A percentile compares a stretch with the other conserved stretches of the same genome.
Evolutionary conservation across 2,329 filamentous ascomycete genomes (phyloP).

Genomic region (Ophiostoma quercus): DNA sequence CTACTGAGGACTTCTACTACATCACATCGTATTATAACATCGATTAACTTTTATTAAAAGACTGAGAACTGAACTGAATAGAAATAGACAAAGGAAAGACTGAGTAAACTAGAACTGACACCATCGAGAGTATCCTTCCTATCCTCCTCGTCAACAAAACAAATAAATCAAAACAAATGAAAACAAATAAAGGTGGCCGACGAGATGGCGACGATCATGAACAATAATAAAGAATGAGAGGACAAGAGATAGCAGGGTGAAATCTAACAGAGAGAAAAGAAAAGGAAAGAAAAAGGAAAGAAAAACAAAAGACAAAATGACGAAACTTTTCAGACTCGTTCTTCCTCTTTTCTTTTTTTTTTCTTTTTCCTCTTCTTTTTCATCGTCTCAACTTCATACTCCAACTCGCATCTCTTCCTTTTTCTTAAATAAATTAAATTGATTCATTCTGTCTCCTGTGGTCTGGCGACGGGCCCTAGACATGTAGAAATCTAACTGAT

Average conservation of each 20-base stretch:
- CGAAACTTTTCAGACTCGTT: background rate
- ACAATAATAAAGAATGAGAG: background rate
- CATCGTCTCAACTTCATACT: background rate
- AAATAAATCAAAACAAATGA: background rate
- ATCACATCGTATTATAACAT: background rate
- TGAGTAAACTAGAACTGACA: background rate
- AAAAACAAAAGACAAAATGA: background rate
- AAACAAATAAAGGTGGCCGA: background rate
- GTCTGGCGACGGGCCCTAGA: slow-evolving; percentile 7
- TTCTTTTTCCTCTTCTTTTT: background rate
- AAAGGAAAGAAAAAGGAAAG: background rate
- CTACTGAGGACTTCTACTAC: background rate
- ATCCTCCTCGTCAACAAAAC: background rate
- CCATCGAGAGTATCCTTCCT: background rate
- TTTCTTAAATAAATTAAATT: background rate
- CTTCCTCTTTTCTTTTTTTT: background rate
- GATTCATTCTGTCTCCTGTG: slow-evolving; percentile 7
- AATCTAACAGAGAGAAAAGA: background rate
- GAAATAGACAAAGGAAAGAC: slow-evolving; percentile 3
- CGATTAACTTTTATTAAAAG: background rate
- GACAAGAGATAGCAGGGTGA: background rate
- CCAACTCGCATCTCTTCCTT: background rate
- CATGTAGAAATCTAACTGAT: slow-evolving; percentile 10
- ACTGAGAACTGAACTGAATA: background rate
- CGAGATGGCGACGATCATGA: background rate